Evolutionary conservation across 1,284 basidiomycete species (phyloP), one percentile per base, ranked within the genome.

Genomic region (Trametes sp.): DNA sequence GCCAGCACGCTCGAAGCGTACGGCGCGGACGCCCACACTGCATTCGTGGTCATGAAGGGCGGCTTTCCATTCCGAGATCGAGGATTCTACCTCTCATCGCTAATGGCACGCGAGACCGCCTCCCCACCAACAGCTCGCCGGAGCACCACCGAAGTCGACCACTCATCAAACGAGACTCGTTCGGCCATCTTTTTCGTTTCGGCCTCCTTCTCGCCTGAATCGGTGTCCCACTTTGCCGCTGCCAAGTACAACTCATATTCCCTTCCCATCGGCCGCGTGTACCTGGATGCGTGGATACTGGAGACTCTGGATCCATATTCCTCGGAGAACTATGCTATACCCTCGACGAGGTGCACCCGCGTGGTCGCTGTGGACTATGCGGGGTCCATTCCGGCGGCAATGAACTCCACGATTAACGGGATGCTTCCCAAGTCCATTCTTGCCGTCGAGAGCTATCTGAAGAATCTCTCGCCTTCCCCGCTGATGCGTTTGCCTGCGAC

Each of bases 251-350:
- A 99, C 73, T 83, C 94, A 0, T 85, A 87, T 53, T 74, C 66
- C 0, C 81, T 96, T 14, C 94, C 95, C 0, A 79, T 94, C 10
- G 96, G 95, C 0, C 88, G 92, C 23, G 82, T 96, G 48, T 89
- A 94, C 65, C 80, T 99, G 3, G 96, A 98, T 70, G 97, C 94
- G 0, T 99, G 98, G 98, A 90, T 98, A 48, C 77, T 98, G 68
- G 96, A 99, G 80, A 98, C 96, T 1, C 84, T 99, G 48, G 97
- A 99, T 74, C 97, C 98, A 0, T 99, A 99, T 75, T 94, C 94
- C 46, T 90, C 92, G 63, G 95, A 98, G 75, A 96, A 95, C 70
- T 97, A 96, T 74, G 87, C 94, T 16, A 98, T 99, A 49, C 97
- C 97, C 0, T 98, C 96, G 2, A 95, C 97, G 26, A 81, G 93